Percentiles rank a stretch among this genome's conserved stretches.
Conservation (phyloP, 1,139 yeast genomes). For the Debaryomyces coudertii region DNA sequence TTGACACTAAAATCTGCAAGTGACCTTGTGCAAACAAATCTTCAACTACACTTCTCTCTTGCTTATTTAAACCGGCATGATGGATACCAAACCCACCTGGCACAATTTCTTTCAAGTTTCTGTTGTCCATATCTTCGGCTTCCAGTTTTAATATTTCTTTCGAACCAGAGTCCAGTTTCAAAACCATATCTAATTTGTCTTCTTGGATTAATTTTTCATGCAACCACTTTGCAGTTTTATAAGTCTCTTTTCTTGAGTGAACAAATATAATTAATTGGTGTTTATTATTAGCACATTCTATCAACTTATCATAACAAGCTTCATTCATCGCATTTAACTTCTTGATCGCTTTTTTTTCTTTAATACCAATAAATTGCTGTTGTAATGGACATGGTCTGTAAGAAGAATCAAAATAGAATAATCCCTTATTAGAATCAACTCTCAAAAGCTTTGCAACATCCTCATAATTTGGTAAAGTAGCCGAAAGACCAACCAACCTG, state of each 20-base stretch:
- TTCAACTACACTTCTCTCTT: constrained; percentile 79
- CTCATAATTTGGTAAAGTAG: constrained; percentile 86
- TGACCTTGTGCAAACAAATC: constrained; percentile 88
- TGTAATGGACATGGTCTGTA: constrained; percentile 92
- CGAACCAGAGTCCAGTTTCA: constrained; percentile 61
- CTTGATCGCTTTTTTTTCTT: constrained; percentile 82
- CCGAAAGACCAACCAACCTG: constrained; percentile 85
- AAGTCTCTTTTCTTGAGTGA: constrained; percentile 92
- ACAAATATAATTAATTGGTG: constrained; percentile 89
- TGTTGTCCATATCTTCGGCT: constrained; percentile 56
- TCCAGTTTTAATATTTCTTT: constrained; percentile 66
- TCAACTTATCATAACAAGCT: constrained; percentile 82
- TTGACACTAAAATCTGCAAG: constrained; percentile 79
- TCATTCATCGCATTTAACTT: constrained; percentile 84
- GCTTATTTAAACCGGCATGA: constrained; percentile 85
- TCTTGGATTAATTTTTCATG: constrained; percentile 62
- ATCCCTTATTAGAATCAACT: constrained; percentile 60
- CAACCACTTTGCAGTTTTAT: constrained; percentile 77
- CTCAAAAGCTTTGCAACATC: constrained; percentile 86
- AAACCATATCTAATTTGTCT: constrained; percentile 50
- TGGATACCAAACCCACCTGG: constrained; percentile 86
- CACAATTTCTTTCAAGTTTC: constrained; percentile 61
- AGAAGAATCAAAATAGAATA: constrained; percentile 79
- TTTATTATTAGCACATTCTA: constrained; percentile 58
- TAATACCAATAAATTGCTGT: constrained; percentile 85